These are phyloP conservation scores for Diaporthe humulicola DNA, from an alignment of 2,329 filamentous ascomycete species.

Conservation along the genomic window DNA sequence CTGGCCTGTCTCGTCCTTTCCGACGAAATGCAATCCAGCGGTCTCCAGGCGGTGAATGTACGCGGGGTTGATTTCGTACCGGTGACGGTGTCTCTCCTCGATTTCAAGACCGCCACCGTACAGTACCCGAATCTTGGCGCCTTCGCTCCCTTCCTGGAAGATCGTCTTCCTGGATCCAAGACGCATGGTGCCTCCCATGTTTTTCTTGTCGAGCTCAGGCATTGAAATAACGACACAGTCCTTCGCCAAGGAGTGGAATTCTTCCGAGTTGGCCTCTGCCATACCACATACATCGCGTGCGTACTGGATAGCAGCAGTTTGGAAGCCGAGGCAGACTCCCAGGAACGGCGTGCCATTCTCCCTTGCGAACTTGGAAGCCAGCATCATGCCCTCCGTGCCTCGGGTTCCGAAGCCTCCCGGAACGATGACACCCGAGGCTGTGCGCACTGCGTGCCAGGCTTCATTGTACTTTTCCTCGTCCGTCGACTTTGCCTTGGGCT, in stretches of 20 bases:
- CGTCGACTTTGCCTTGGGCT: conserved; percentile 70
- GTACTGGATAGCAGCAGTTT: conserved; percentile 91
- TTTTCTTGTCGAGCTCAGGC: conserved; percentile 74
- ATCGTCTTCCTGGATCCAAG: conserved; percentile 77
- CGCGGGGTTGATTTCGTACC: conserved; percentile 84
- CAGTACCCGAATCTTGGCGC: conserved; percentile 77
- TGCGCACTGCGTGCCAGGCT: conserved; percentile 85
- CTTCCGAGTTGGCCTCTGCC: conserved; percentile 66
- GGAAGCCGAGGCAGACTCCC: conserved; percentile 89
- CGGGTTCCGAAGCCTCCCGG: conserved; percentile 85
- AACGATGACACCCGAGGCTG: conserved; percentile 75
- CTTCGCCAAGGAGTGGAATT: conserved; percentile 67
- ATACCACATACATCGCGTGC: conserved; percentile 82
- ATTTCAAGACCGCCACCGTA: conserved; percentile 69
- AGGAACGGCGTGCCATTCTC: conserved; percentile 85
- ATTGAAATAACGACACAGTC: conserved; percentile 88
- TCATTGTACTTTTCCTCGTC: conserved; percentile 84
- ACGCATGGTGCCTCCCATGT: conserved; percentile 84
- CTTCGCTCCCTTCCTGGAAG: conserved; percentile 78
- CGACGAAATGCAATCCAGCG: conserved; percentile 77
- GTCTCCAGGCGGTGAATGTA: conserved; percentile 73
- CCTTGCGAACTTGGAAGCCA: conserved; percentile 87
- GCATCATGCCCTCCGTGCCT: conserved; percentile 91
- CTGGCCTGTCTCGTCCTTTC: conserved; percentile 80
- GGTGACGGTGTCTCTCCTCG: conserved; percentile 80